These are phyloP conservation scores for Saksenaea vasiformis DNA, from an alignment of 371 early-diverging fungal genomes.

Conservation along the genomic window DNA sequence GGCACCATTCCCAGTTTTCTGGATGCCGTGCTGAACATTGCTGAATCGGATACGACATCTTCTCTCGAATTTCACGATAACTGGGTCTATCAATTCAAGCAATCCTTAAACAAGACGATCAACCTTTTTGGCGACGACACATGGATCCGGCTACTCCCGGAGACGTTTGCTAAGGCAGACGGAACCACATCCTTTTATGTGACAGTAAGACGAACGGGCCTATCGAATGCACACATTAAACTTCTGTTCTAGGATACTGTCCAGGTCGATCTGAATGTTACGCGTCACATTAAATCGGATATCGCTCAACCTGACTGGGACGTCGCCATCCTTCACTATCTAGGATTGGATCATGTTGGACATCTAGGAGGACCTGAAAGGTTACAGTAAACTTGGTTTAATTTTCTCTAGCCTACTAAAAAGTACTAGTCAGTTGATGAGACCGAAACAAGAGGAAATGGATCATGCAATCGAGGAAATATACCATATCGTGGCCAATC, in stretches of 20 bases:
- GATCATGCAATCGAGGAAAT: conserved; percentile 65
- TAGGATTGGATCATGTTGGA: conserved; percentile 96
- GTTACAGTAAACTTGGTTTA: conserved; percentile 11
- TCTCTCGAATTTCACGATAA: conserved; percentile 71
- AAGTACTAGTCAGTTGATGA: conserved; percentile 54
- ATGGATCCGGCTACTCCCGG: conserved; percentile 88
- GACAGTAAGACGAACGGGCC: conserved; percentile 37
- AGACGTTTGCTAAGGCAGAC: conserved; percentile 62
- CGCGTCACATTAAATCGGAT: conserved; percentile 72
- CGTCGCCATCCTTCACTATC: conserved; percentile 85
- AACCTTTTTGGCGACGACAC: conserved; percentile 96
- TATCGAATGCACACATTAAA: too few relatives aligned
- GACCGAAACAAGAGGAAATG: conserved; percentile 81
- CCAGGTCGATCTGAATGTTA: conserved; percentile 80
- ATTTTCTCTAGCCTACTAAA: background rate
- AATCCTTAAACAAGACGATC: conserved; percentile 55
- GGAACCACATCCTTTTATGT: conserved; percentile 85
- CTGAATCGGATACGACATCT: conserved; percentile 80
- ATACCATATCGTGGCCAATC: conserved; percentile 46
- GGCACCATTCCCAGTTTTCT: conserved; percentile 69
- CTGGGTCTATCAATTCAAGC: conserved; percentile 68
- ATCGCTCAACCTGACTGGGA: conserved; percentile 74
- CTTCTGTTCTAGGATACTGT: conserved; percentile 61
- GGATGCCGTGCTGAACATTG: conserved; percentile 82
- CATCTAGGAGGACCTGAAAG: conserved; percentile 86